Evolutionary conservation across 2,329 filamentous ascomycete genomes (phyloP), one percentile per base, ranked within the genome.

Genomic region (Phialocephala subalpina): DNA sequence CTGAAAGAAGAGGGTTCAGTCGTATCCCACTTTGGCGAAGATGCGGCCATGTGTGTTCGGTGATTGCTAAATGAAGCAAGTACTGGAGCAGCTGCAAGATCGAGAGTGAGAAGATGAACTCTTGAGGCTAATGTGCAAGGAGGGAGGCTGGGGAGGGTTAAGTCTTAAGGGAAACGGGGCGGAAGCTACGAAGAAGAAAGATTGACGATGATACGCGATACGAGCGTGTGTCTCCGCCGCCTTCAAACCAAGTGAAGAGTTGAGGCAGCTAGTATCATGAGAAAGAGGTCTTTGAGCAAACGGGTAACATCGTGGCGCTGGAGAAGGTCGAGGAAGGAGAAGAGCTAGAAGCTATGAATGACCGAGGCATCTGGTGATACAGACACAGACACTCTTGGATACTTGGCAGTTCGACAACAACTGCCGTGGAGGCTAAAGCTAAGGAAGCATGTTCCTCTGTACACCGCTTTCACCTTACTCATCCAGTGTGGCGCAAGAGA

Each of bases 41-140:
- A 95, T 73, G 89, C 93, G 3, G 77, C 95, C 64, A 86, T 97
- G 80, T 97, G 94, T 78, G 79, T 97, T 57, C 81, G 82, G 70
- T 90, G 57, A 73, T 25, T 22, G 6, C n/a, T 11, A n/a, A 25
- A 49, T 6, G 2, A n/a, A 22, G 6, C 6, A 22, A 18, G n/a
- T 25, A 18, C 9, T 9, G n/a, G 4, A 49, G 18, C n/a, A 22
- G n/a, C 22, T 25, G 45, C 12, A 7, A 49, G 8, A 25, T 18
- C 7, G 22, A 25, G 45, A 49, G n/a, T 25, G 2, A n/a, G n/a
- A 9, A 49, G 9, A 11, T 11, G 2, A 22, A 11, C 9, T 49
- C 14, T 12, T 49, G 9, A 7, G 29, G 9, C 29, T 33, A 33
- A 33, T 33, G 29, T 33, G 29, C 29, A 9, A 9, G 4, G 29